These are phyloP conservation scores for Physcia stellaris DNA, from an alignment of 495 filamentous ascomycete species.

Conservation along the genomic window DNA sequence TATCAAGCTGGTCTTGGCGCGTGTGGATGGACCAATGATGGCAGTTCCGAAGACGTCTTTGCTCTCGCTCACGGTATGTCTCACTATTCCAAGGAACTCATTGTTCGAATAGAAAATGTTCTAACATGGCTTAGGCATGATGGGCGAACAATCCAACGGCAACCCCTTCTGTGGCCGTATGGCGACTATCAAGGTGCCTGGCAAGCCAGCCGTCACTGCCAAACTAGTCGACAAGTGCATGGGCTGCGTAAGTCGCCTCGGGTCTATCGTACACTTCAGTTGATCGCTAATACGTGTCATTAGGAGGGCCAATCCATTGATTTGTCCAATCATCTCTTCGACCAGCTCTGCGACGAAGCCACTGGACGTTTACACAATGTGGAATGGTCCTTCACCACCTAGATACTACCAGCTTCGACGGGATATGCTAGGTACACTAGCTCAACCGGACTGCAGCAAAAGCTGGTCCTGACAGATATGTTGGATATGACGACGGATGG, in stretches of 20 bases:
- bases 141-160: conserved; percentile 37
- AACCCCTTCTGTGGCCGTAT: conserved; percentile 52
- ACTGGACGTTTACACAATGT: conserved; percentile 6
- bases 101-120: not conserved
- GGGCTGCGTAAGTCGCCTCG: conserved; percentile 34
- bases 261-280: not conserved
- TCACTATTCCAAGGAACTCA: too few species aligned
- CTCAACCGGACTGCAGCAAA: too few species aligned
- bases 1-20: conserved; percentile 32
- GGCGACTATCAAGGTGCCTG: conserved; percentile 44
- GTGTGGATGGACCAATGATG: conserved; percentile 32
- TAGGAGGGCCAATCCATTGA: conserved; percentile 24
- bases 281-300: not conserved
- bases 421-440: too few species aligned
- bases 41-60: conserved; percentile 27
- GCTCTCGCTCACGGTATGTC: conserved; percentile 27
- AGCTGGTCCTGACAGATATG: too few species aligned
- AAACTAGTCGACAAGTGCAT: conserved; percentile 63
- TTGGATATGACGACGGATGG: too few species aligned
- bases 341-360: conserved; percentile 14
- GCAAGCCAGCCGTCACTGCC: conserved; percentile 37
- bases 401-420: too few species aligned
- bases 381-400: conserved; percentile 12
- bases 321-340: conserved; percentile 31
- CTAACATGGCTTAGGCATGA: conserved; percentile 22